These are phyloP conservation scores for Marasmius sp. DNA, from an alignment of 1,284 basidiomycete species.

Conservation along the genomic window DNA sequence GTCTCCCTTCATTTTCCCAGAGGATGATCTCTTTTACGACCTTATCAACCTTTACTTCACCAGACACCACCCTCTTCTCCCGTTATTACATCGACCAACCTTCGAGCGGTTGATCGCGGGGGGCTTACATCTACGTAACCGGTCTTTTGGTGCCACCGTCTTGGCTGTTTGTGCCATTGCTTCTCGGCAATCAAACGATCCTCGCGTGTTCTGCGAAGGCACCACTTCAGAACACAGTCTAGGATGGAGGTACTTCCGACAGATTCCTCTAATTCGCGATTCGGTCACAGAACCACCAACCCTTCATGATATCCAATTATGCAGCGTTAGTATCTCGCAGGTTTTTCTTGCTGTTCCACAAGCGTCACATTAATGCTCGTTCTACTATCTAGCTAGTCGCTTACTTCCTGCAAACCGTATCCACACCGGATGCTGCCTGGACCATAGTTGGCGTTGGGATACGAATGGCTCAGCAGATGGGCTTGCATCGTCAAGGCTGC, in stretches of 20 bases:
- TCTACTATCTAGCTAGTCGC: slow-evolving; percentile 29
- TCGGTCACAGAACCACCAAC: not conserved
- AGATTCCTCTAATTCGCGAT: not conserved
- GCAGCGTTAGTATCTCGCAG: not conserved
- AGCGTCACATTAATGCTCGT: not conserved
- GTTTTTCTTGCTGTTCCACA: not conserved
- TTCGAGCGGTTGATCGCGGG: slow-evolving; percentile 41
- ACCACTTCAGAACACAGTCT: slow-evolving; percentile 32
- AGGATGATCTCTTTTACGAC: slow-evolving; percentile 33
- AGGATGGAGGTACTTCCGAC: slow-evolving; percentile 49
- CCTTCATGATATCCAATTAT: slow-evolving; percentile 1
- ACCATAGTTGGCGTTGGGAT: slow-evolving; percentile 54
- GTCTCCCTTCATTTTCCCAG: slow-evolving; percentile 25
- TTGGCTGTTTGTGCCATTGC: slow-evolving; percentile 50
- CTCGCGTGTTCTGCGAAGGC: slow-evolving; percentile 36
- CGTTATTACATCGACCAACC: slow-evolving; percentile 44
- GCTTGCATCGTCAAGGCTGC: slow-evolving; percentile 23
- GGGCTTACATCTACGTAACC: slow-evolving; percentile 36
- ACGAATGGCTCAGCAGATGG: slow-evolving; percentile 39
- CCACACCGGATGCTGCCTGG: slow-evolving; percentile 54
- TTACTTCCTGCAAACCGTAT: slow-evolving; percentile 43
- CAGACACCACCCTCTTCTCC: slow-evolving; percentile 36
- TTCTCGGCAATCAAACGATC: slow-evolving; percentile 45
- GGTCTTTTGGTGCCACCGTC: slow-evolving; percentile 43
- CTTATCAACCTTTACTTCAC: slow-evolving; percentile 50